A percentile compares a stretch with the other conserved stretches of the same genome.
Conservation (phyloP, 805 yeast genomes). For the Saturnispora kantuleensis region DNA sequence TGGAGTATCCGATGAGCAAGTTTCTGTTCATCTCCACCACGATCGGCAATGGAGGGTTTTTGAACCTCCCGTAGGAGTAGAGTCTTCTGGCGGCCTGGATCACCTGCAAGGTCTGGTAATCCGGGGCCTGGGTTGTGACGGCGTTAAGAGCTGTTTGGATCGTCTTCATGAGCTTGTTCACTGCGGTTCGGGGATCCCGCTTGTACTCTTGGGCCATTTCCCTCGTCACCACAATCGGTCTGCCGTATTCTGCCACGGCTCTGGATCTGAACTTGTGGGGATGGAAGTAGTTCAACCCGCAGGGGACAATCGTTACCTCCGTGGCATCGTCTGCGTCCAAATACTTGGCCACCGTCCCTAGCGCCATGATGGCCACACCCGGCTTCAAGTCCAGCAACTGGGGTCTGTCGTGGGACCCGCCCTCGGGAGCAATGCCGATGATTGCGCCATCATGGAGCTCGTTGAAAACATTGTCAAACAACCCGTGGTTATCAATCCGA, state of each 20-base stretch:
- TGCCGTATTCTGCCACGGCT: slow-evolving; percentile 91
- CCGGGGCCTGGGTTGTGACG: slow-evolving; percentile 80
- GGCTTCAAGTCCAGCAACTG: slow-evolving; percentile 88
- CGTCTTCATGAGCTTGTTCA: slow-evolving; percentile 52
- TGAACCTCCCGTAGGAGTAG: slow-evolving; percentile 42
- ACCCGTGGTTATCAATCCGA: slow-evolving; percentile 71
- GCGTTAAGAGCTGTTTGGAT: slow-evolving; percentile 62
- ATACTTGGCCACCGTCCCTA: slow-evolving; percentile 71
- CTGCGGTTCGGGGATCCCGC: slow-evolving; percentile 58
- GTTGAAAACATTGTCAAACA: slow-evolving; percentile 72
- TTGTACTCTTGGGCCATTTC: slow-evolving; percentile 56
- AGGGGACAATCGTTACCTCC: slow-evolving; percentile 79
- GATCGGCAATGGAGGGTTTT: slow-evolving; percentile 62
- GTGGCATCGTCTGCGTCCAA: slow-evolving; percentile 36
- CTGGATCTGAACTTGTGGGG: slow-evolving; percentile 92
- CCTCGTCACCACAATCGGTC: slow-evolving; percentile 58
- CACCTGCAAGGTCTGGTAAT: slow-evolving; percentile 81
- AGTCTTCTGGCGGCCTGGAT: slow-evolving; percentile 88
- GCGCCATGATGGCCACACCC: slow-evolving; percentile 96
- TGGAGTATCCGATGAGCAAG: slow-evolving; percentile 70
- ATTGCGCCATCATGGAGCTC: slow-evolving; percentile 65
- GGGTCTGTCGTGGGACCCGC: slow-evolving; percentile 97
- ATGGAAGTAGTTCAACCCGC: slow-evolving; percentile 95
- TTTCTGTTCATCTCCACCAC: slow-evolving; percentile 87
- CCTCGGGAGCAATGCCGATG: slow-evolving; percentile 94